Conservation (phyloP, 441 rosid species). For the Erysimum pusillum region DNA sequence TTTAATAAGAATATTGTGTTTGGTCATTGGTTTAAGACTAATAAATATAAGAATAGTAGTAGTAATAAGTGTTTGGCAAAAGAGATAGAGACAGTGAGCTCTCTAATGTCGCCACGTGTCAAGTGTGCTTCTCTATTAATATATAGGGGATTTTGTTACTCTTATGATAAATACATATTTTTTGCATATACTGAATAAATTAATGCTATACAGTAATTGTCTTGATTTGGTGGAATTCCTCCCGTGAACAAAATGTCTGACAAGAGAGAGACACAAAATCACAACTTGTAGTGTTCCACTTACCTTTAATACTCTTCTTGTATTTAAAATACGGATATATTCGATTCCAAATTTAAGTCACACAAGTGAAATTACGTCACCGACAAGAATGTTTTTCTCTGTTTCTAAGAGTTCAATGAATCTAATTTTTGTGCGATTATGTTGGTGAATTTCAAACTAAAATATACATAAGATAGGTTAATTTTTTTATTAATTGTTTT, state of each 20-base stretch:
- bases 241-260: constrained; percentile 9
- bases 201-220: no score
- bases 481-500: not conserved
- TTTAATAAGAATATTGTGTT: no score
- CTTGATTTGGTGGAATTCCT: not conserved
- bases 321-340: not conserved
- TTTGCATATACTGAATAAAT: no score
- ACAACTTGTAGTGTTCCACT: not conserved
- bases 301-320: no score
- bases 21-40: no score
- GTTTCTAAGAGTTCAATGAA: not conserved
- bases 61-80: no score
- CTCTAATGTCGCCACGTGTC: no score
- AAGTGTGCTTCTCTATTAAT: no score
- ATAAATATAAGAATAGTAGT: no score
- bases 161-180: no score
- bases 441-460: not conserved
- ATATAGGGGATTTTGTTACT: no score
- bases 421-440: not conserved
- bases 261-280: not conserved
- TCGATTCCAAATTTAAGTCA: not conserved
- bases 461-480: not conserved
- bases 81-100: no score
- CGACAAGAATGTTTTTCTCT: constrained; percentile 23
- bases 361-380: not conserved